Evolutionary conservation across 2,329 filamentous ascomycete genomes (phyloP).

Genomic region (Colletotrichum sojae): DNA sequence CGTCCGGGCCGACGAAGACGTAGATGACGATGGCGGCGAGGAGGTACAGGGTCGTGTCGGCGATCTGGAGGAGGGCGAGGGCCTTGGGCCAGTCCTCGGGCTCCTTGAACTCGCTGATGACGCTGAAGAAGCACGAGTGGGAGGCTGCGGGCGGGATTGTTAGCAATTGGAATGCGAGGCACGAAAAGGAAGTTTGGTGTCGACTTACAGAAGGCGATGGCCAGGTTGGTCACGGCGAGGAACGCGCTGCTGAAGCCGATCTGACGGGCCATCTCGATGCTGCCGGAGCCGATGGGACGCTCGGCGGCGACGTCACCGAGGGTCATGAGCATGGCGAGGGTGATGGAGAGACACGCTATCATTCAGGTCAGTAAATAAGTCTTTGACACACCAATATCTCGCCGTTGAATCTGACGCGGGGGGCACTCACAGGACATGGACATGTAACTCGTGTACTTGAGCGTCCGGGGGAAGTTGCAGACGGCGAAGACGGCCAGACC

Average conservation of each 20-base stretch:
- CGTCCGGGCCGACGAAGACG: conserved; percentile 72
- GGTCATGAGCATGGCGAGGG: conserved; percentile 73
- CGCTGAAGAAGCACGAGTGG: conserved; percentile 78
- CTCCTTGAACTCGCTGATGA: conserved; percentile 75
- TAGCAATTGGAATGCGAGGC: background rate
- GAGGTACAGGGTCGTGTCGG: conserved; percentile 74
- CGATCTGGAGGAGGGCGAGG: conserved; percentile 63
- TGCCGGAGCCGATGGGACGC: conserved; percentile 52
- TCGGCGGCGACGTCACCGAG: conserved; percentile 73
- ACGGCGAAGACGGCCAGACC: conserved; percentile 71
- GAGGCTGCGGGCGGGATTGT: conserved; percentile 51
- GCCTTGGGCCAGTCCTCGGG: conserved; percentile 72
- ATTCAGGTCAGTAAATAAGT: background rate
- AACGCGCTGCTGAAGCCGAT: conserved; percentile 68
- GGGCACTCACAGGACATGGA: conserved; percentile 65
- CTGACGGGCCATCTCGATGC: conserved; percentile 51
- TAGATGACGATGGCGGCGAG: conserved; percentile 78
- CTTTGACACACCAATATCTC: background rate
- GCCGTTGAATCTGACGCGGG: too few species aligned
- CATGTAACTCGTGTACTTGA: conserved; percentile 73
- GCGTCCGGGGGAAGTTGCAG: conserved; percentile 72
- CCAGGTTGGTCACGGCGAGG: conserved; percentile 73
- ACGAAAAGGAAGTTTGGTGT: background rate
- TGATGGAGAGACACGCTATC: conserved; percentile 70
- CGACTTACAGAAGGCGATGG: conserved; percentile 71